A percentile compares a stretch with the other conserved stretches of the same genome.
phyloP scores from a whole-genome alignment of 129 eudicot genomes.

The Saposhnikovia divaricata region DNA sequence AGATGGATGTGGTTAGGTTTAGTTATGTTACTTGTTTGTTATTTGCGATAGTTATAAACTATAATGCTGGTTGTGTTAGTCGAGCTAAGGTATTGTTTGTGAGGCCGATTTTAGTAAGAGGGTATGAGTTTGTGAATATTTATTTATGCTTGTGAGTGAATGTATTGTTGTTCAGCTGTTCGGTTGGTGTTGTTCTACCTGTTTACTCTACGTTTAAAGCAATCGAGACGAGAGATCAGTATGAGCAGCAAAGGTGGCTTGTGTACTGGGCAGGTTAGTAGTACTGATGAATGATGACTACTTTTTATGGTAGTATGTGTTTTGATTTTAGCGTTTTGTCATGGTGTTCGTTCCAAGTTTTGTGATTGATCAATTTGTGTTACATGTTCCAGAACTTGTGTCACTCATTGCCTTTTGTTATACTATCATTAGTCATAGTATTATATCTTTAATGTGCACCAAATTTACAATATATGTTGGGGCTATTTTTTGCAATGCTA shows the following conservation, averaged over 20 bases:
- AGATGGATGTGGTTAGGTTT: neutral
- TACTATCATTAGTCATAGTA: neutral
- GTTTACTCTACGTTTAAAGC: constrained; percentile 91
- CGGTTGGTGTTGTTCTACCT: constrained; percentile 73
- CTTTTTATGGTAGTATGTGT: neutral
- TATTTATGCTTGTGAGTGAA: constrained; percentile 7
- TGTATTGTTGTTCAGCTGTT: constrained; percentile 48
- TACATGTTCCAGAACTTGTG: neutral
- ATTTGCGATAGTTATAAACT: neutral
- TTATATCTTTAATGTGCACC: neutral
- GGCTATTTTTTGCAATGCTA: neutral
- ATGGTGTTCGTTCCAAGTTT: neutral
- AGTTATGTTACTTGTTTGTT: neutral
- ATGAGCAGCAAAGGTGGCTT: constrained; percentile 76
- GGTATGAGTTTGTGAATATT: neutral
- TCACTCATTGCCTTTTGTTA: neutral
- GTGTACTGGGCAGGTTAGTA: constrained; percentile 90
- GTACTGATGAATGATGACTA: neutral
- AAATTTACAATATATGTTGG: no score
- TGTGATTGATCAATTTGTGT: neutral
- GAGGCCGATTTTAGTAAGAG: constrained; percentile 1
- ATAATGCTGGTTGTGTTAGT: neutral
- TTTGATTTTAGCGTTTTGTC: neutral
- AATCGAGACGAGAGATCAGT: constrained; percentile 48
- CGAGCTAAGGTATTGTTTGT: neutral